phyloP scores from a whole-genome alignment of 306 rosid genomes.

The Luffa acutangula region DNA sequence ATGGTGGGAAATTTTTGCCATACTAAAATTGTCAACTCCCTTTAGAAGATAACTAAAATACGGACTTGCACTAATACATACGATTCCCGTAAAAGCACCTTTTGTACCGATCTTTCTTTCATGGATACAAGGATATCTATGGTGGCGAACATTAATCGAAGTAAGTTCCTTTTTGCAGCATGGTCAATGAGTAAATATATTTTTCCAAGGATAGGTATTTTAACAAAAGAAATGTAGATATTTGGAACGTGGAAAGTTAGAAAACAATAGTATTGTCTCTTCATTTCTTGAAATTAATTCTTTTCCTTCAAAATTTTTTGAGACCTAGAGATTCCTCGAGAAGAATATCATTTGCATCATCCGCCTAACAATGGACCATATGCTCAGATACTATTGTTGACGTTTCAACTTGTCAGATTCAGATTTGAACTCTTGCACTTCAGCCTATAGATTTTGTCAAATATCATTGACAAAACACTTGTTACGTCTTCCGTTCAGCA shows the following conservation, averaged over 20 bases:
- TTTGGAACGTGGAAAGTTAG: not conserved
- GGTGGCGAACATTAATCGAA: too few species aligned
- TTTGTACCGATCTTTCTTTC: too few species aligned
- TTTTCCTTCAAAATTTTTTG: not conserved
- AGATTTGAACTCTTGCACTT: not conserved
- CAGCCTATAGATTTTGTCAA: not conserved
- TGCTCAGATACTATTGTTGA: not conserved
- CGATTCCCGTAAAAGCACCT: too few species aligned
- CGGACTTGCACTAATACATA: too few species aligned
- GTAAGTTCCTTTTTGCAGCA: too few species aligned
- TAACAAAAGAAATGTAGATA: not conserved
- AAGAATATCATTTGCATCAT: not conserved
- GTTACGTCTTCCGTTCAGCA: slow-evolving; percentile 29
- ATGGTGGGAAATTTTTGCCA: too few species aligned
- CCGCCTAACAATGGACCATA: not conserved
- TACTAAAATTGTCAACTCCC: too few species aligned
- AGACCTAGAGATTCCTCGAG: not conserved
- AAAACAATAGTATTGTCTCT: not conserved
- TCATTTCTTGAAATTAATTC: not conserved
- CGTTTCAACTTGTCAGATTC: not conserved
- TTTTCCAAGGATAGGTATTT: not conserved
- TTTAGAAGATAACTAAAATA: too few species aligned
- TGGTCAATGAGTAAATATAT: not conserved
- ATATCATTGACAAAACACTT: not conserved
- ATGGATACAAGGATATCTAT: too few species aligned